A percentile compares a stretch with the other conserved stretches of the same genome.
Evolutionary conservation across 2,329 filamentous ascomycete species (phyloP).

Genomic region (Emericellopsis cladophorae): DNA sequence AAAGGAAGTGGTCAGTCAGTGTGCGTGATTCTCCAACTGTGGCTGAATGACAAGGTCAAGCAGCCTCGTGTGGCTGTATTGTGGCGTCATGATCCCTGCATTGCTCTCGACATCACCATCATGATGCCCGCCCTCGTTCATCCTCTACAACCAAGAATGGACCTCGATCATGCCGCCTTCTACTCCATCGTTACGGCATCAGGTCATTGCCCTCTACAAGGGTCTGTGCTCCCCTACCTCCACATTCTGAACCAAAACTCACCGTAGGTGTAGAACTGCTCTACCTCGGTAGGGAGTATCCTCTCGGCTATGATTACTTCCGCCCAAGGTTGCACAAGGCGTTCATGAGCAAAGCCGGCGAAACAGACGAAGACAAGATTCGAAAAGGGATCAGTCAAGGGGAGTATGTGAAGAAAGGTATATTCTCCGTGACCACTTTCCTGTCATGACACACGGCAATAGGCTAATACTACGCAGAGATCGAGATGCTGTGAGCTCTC

Average conservation of each 20-base stretch:
- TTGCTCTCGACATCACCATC: background rate
- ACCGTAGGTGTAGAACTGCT: conserved; percentile 54
- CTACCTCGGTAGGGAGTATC: conserved; percentile 75
- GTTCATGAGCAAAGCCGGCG: conserved; percentile 61
- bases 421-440: conserved; percentile 6
- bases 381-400: conserved; percentile 62
- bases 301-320: conserved; percentile 72
- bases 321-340: conserved; percentile 70
- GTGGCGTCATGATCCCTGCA: background rate
- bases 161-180: conserved; percentile 12
- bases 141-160: background rate
- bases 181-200: conserved; percentile 51
- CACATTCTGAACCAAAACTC: background rate
- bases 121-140: background rate
- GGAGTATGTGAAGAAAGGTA: conserved; percentile 85
- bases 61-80: background rate
- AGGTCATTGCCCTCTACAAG: conserved; percentile 85
- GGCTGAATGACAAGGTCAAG: background rate
- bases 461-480: conserved; percentile 41
- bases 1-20: background rate
- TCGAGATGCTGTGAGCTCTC: conserved; percentile 71
- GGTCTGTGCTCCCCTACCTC: conserved; percentile 32
- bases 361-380: conserved; percentile 66
- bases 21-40: background rate
- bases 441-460: background rate